Conservation (phyloP, 73 alveolate genomes). For the Breviolum minutum region DNA sequence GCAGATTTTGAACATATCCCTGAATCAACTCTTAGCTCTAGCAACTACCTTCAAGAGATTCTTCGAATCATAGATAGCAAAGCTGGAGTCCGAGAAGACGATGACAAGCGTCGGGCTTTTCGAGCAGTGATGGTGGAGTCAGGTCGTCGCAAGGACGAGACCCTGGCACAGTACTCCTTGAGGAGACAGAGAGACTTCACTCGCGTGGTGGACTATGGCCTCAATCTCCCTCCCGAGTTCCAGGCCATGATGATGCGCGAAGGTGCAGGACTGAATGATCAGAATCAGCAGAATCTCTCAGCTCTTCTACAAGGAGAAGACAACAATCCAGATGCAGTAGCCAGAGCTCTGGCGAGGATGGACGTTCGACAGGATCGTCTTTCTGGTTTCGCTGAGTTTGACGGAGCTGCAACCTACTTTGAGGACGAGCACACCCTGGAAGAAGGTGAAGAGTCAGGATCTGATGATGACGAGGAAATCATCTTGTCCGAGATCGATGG, state of each 20-base stretch:
- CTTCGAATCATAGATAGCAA: neutral
- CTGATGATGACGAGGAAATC: neutral
- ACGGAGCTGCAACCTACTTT: neutral
- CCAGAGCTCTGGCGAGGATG: neutral
- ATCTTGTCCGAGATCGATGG: neutral
- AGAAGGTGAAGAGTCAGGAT: no score
- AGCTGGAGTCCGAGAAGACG: conserved; percentile 45
- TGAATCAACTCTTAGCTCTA: neutral
- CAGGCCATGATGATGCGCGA: neutral
- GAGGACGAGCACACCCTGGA: neutral
- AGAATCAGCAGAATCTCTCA: neutral
- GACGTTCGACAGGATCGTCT: conserved; percentile 19
- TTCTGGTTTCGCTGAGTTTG: neutral
- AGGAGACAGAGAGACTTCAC: neutral
- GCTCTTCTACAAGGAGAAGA: neutral
- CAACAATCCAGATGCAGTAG: neutral
- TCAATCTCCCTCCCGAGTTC: neutral
- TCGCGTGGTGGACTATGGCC: neutral
- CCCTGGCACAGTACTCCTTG: neutral
- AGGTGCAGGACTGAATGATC: neutral
- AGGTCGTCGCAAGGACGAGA: neutral
- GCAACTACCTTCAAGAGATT: neutral
- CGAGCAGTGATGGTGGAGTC: neutral
- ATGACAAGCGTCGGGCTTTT: conserved; percentile 5
- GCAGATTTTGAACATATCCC: neutral